Evolutionary conservation across 192 early-diverging fungal species (phyloP), one percentile per base, ranked within the genome.

Genomic region (Backusella tarrabulga): DNA sequence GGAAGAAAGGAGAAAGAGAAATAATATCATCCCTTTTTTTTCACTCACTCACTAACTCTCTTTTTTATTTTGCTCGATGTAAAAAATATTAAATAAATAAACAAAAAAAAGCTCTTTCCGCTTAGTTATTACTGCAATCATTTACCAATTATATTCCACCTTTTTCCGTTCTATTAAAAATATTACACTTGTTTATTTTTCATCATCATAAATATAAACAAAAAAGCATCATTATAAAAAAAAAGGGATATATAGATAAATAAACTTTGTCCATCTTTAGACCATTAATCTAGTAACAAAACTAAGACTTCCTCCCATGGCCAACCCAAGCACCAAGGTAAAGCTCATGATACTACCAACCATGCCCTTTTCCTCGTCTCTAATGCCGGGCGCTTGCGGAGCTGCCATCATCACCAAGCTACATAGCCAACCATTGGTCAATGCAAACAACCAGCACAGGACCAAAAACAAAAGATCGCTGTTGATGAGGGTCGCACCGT

Each of bases 331-430:
- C 7, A 87, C 84, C 69, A 95, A 81, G 40, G 87, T 87, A 54
- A 93, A 92, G 35, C 87, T 87, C 74, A 95, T 81, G 36, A 93
- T 84, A 34, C 87, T 87, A 14, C 93, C 92, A 12, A 87, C 88
- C 41, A 88, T 79, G 4, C 29, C n/a, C 12, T 19, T 44, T 60
- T 91, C 84, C 38, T 76, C 79, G 11, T 63, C 23, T 12, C 23
- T 8, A 12, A 63, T 29, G 19, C 74, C 79, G 54, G 80, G 80
- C 32, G 35, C 34, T 79, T 79, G 68, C 1, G 89, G 89, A 0
- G 81, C 87, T 2, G 87, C 83, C 81, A 95, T 92, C 84, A 95
- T 91, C 5, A 86, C 79, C 26, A 87, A 63, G 32, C 91, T 90
- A 32, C 87, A 88, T 17, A 92, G 38, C 80, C 89, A 93, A 1